A percentile compares a stretch with the other conserved stretches of the same genome.
Conservation (phyloP, 805 yeast genomes). For the Starmerella vitae region DNA sequence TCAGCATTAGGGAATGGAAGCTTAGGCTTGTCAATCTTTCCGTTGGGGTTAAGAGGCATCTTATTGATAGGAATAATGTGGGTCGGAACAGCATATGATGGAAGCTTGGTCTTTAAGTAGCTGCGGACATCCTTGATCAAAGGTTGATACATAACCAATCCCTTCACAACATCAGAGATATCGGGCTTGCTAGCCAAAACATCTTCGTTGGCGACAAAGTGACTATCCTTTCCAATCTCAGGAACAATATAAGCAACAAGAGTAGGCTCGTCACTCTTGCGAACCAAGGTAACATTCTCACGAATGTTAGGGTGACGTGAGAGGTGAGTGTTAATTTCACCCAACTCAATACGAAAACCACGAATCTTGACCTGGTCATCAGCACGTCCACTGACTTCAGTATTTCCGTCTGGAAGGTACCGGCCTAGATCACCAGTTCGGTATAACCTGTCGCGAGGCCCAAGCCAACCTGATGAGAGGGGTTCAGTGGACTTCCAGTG, state of each 20-base stretch:
- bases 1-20: slow-evolving; percentile 87
- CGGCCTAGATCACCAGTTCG: slow-evolving; percentile 97
- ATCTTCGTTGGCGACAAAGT: slow-evolving; percentile 30
- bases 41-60: slow-evolving; percentile 92
- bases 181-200: slow-evolving; percentile 31
- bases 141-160: slow-evolving; percentile 60
- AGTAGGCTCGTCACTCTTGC: slow-evolving; percentile 85
- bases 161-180: slow-evolving; percentile 52
- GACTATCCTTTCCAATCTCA: slow-evolving; percentile 32
- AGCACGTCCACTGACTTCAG: slow-evolving; percentile 97
- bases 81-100: slow-evolving; percentile 87
- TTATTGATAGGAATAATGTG: slow-evolving; percentile 74
- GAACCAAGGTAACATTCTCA: slow-evolving; percentile 83
- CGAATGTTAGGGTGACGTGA: slow-evolving; percentile 87
- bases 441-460: slow-evolving; percentile 91
- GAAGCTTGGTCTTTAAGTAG: slow-evolving; percentile 77
- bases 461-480: slow-evolving; percentile 54
- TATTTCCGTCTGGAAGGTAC: slow-evolving; percentile 91
- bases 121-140: slow-evolving; percentile 68
- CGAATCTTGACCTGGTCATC: slow-evolving; percentile 97
- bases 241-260: slow-evolving; percentile 88
- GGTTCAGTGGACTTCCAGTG: slow-evolving; percentile 38
- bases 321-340: slow-evolving; percentile 94
- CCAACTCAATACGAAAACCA: slow-evolving; percentile 96
- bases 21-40: slow-evolving; percentile 95